Base-by-base conservation (phyloP, 495 filamentous ascomycete species). In the Chaetomium cochliodes region DNA sequence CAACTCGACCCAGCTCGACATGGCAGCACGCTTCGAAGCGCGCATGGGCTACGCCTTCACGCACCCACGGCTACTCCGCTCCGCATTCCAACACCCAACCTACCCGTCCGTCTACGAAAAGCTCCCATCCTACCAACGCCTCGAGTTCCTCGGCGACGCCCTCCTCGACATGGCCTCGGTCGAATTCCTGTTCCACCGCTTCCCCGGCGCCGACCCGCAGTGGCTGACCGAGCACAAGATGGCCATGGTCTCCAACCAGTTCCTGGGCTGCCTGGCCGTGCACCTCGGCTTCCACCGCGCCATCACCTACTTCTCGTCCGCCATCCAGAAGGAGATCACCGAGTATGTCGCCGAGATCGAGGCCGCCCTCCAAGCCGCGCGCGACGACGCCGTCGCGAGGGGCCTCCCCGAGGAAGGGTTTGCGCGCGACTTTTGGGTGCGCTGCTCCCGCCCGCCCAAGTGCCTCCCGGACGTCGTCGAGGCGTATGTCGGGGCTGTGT, bases 141-240 rank as follows among this genome's bases (percentile, higher is more conserved):
- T 98, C 1, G 94, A 98, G 71, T 98, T 98, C 67, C 79, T 98
- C 3, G 94, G 94, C 4, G 94, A 98, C 70, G 84, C 93, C 2
- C 80, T 98, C 18, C 83, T 96, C 2, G 94, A 98, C 70, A 90
- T 96, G 86, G 89, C 85, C 53, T 91, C 88, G 69, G 85, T 98
- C 60, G 87, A 91, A 58, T 84, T 90, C 65, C 78, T 98, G 20
- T 98, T 90, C 74, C 77, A 86, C 65, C 81, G 81, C 13, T 91
- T 88, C 72, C 92, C 92, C 0, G 81, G 85, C 51, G 87, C 86
- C 64, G 93, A 97, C 72, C 93, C 94, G 1, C 92, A 97, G 73
- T 98, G 94, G 94, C 83, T 98, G 39, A 98, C 94, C 2, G 94
- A 98, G 77, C 96, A 98, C 79, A 98, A 97, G 83, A 97, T 96